Base-by-base conservation (phyloP, 768 basidiomycete species). In the Termitomyces sp. region DNA sequence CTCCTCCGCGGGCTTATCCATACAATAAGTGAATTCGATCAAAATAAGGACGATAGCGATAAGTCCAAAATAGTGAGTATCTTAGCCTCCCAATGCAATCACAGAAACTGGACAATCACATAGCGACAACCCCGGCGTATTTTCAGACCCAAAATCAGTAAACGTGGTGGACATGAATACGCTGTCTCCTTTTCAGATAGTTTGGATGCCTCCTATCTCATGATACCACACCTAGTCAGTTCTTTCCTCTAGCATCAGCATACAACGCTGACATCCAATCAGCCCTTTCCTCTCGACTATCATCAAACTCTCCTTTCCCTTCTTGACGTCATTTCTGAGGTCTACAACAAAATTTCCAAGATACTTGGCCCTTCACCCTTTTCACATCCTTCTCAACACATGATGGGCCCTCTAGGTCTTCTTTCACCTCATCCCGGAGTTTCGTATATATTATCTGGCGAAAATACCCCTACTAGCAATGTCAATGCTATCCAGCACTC, bases 271-370 rank as follows among this genome's bases (percentile, higher is more conserved):
- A 60, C 52, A 58, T n/a, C 10, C 52, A 30, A 5, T 13, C 53
- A 94, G 92, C 89, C 93, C n/a, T 95, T 94, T 71, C 76, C 87
- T 3, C 70, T 95, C 55, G 93, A 95, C 70, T 95, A 96, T 67
- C 87, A 91, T 62, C 89, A 95, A 72, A 90, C 90, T 10, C 82
- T 94, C 36, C 82, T 93, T 54, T 92, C 93, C 35, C 84, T 94
- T 28, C 85, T 94, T 54, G 94, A 95, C 67, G 88, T 95, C 49
- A 80, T 95, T 41, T 90, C 90, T 18, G 92, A 94, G 66, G 84
- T 92, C 32, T 96, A 95, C 75, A 86, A 90, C 71, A 93, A 92
- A 71, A 88, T 96, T 41, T 82, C 82, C 9, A 85, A 85, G 66
- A 82, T 92, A 52, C 84, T 96, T 24, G 92, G 92, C 0, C 88